A percentile compares a stretch with the other conserved stretches of the same genome.
phyloP scores from a whole-genome alignment of 2,329 filamentous ascomycete genomes.

The Pseudogymnoascus sp. region DNA sequence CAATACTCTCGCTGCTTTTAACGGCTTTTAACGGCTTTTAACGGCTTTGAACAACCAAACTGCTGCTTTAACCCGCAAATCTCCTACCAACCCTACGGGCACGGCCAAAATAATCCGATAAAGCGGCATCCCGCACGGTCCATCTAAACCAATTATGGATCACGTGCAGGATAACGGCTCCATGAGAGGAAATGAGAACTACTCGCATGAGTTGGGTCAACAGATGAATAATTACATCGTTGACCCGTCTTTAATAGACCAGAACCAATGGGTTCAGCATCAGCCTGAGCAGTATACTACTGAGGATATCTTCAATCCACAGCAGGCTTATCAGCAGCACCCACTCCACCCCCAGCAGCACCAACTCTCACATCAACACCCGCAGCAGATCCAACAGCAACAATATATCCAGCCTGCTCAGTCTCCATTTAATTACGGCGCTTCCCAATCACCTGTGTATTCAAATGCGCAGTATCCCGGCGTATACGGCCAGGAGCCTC shows the following conservation, averaged over 20 bases:
- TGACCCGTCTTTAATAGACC: slow-evolving; percentile 13
- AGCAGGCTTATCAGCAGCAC: not conserved
- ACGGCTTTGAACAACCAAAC: not conserved
- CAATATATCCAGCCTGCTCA: not conserved
- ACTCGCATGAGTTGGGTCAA: not conserved
- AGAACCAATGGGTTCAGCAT: slow-evolving; percentile 11
- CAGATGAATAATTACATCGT: not conserved
- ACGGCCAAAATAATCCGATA: not conserved
- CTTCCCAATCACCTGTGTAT: not conserved
- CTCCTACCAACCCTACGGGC: not conserved
- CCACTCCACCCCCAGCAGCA: not conserved
- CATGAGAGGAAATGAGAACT: not conserved
- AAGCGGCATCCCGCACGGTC: slow-evolving; percentile 9
- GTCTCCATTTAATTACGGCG: not conserved
- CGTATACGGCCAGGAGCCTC: not conserved
- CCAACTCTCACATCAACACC: not conserved
- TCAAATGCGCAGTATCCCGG: not conserved
- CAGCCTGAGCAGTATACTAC: slow-evolving; percentile 10
- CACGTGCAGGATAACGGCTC: slow-evolving; percentile 10
- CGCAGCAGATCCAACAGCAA: not conserved
- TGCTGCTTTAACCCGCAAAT: not conserved
- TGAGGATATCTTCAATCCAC: slow-evolving; percentile 7
- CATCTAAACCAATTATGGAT: slow-evolving; percentile 9
- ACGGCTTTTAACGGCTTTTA: not conserved
- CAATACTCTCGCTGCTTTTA: slow-evolving; percentile 9